Evolutionary conservation across 805 yeast genomes (phyloP), one percentile per base, ranked within the genome.

Genomic region (Candida namnaoensis): DNA sequence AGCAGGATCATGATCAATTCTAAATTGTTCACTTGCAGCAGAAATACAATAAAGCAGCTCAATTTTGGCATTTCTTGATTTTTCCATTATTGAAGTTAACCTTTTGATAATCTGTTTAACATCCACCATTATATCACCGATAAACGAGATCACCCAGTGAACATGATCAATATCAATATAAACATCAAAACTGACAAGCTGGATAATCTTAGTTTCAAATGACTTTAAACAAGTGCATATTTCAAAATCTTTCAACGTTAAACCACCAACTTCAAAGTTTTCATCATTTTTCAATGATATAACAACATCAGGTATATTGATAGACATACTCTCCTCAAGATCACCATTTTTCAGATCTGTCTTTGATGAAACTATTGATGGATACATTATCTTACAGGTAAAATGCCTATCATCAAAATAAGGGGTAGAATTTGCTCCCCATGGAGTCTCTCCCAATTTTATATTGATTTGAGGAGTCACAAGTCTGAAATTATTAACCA

Each of bases 1-100:
- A 6, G 86, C 78, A 0, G 98, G 95, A 52, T 93, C 98, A 47
- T 85, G 85, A 39, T 79, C 78, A 36, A 88, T 74, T 28, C 72
- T 71, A 50, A 60, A 72, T 24, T 54, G 52, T 28, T 66, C 71
- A 38, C 80, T 73, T 5, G 80, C 79, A 8, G 57, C 48, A 1
- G 76, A 66, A 23, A 74, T 47, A 36, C 64, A 61, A 36, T 71
- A 65, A 5, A 76, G 53, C 5, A 74, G 46, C 37, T 65, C 66
- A 44, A 57, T 57, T 35, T 59, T 54, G 13, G 55, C 43, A 14
- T 44, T 44, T 10, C 44, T 35, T 19, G 50, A 37, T 27, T 44
- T 35, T 37, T 42, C 24, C 37, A 47, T 26, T 39, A 46, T 12
- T 36, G 33, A 34, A 37, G 44, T 11, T 36, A 43, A 9, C 37